Base-by-base conservation (phyloP, 2,329 filamentous ascomycete genomes). In the Exophiala calicioides region DNA sequence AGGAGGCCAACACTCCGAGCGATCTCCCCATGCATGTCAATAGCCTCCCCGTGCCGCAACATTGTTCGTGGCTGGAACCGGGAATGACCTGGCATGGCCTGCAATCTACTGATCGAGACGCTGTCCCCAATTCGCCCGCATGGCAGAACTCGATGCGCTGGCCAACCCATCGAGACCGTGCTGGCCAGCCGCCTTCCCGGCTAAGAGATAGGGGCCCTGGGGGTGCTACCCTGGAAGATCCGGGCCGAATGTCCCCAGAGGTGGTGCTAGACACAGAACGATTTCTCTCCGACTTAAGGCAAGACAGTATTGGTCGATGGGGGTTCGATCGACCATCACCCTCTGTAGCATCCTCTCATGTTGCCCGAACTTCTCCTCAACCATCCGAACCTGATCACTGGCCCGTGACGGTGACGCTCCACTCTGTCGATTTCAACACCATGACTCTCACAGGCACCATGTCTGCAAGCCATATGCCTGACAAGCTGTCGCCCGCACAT, bases 361-460 rank as follows among this genome's bases (percentile, higher is more conserved):
- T 66, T 19, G 62, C 61, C 23, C 62, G 58, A 29, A 50, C 60
- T 1, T 55, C 58, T 34, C 56, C 55, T 31, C 41, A 60, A 15
- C 47, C 55, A 18, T 52, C 39, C 15, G 56, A 52, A 23, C 69
- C 72, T 21, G 80, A 84, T 56, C 75, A 77, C 33, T 86, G 82
- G 82, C 81, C 81, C 5, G 82, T 86, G 23, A 82, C 81, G 52
- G 81, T 86, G 42, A 82, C 76, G 2, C 77, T 86, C 29, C 80
- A 85, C 58, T 70, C 75, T 13, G 74, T 85, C 34, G 80, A 86
- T 62, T 76, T 75, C 57, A 67, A 72, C 3, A 71, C 68, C 13
- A 82, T 85, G 80, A 80, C 78, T 0, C 64, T 86, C 13, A 78
- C 80, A 16, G 82, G 82, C 3, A 85, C 81, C 5, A 86, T 86